phyloP scores from a whole-genome alignment of 2,329 filamentous ascomycete genomes.

The Beauveria rudraprayagi region DNA sequence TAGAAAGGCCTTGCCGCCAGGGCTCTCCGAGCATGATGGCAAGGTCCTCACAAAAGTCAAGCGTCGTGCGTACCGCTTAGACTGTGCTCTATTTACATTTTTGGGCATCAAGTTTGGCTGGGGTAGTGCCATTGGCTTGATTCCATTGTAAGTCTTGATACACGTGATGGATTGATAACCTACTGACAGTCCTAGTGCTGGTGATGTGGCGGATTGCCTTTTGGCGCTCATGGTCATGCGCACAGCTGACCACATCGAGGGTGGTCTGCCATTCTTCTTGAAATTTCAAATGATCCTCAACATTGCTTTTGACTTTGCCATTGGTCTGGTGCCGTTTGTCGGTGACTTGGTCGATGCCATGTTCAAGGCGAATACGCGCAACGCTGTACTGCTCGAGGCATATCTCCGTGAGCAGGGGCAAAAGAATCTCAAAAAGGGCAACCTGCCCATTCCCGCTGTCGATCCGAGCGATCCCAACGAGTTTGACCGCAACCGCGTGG shows the following conservation, averaged over 20 bases:
- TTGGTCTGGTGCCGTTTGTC: constrained; percentile 67
- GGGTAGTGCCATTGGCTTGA: constrained; percentile 74
- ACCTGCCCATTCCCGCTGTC: constrained; percentile 36
- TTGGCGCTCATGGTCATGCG: constrained; percentile 69
- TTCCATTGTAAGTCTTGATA: constrained; percentile 60
- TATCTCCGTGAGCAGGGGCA: constrained; percentile 62
- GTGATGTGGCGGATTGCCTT: constrained; percentile 65
- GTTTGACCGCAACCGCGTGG: constrained; percentile 32
- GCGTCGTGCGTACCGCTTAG: constrained; percentile 74
- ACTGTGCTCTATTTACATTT: constrained; percentile 75
- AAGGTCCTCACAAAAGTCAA: constrained; percentile 80
- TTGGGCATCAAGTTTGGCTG: constrained; percentile 81
- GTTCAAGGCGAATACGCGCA: constrained; percentile 69
- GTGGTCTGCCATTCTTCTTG: constrained; percentile 58
- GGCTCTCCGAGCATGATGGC: constrained; percentile 75
- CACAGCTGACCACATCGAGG: constrained; percentile 66
- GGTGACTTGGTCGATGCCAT: constrained; percentile 69
- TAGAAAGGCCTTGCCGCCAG: constrained; percentile 75
- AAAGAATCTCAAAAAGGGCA: constrained; percentile 41
- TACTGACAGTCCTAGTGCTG: constrained; percentile 44
- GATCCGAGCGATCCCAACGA: constrained; percentile 47
- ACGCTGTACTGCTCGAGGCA: constrained; percentile 61
- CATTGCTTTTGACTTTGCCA: constrained; percentile 62
- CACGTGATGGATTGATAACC: neutral
- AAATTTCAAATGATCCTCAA: constrained; percentile 72